These are phyloP conservation scores for Coelastrella sp. DNA, from an alignment of 139 green algal genomes.

Conservation along the genomic window DNA sequence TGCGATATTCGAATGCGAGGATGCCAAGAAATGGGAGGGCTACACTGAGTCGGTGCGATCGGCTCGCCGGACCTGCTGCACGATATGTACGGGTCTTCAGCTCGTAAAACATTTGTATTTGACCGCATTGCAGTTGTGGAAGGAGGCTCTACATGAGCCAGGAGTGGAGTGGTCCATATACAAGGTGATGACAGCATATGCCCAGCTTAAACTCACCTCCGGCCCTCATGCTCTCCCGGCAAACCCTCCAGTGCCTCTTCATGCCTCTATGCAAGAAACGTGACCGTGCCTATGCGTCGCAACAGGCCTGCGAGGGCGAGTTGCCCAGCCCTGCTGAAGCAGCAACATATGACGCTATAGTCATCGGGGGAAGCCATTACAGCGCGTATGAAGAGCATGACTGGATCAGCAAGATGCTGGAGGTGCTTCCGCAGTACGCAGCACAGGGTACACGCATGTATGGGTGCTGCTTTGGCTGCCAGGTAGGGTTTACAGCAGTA, in stretches of 20 bases:
- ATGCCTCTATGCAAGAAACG: neutral
- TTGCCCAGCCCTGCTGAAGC: constrained; percentile 47
- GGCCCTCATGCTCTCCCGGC: neutral
- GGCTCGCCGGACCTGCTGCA: neutral
- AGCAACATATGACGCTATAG: constrained; percentile 44
- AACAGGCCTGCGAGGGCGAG: constrained; percentile 43
- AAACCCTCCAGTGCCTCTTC: neutral
- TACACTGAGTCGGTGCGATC: constrained; percentile 44
- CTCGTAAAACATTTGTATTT: neutral
- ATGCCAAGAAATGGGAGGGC: constrained; percentile 48
- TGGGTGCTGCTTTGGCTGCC: constrained; percentile 70
- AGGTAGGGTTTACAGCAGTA: constrained; percentile 43
- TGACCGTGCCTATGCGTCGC: neutral
- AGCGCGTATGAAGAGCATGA: constrained; percentile 52
- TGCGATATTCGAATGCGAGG: constrained; percentile 44
- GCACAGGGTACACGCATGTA: constrained; percentile 43
- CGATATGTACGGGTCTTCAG: neutral
- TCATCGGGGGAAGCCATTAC: constrained; percentile 63
- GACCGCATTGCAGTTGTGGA: constrained; percentile 32
- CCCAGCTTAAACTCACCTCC: neutral
- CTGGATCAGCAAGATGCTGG: constrained; percentile 58
- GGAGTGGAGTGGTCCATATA: constrained; percentile 32
- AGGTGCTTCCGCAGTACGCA: constrained; percentile 40
- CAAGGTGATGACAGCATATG: neutral
- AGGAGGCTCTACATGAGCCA: neutral